phyloP scores from a whole-genome alignment of 306 rosid species.

The Hylodesmum podocarpum region DNA sequence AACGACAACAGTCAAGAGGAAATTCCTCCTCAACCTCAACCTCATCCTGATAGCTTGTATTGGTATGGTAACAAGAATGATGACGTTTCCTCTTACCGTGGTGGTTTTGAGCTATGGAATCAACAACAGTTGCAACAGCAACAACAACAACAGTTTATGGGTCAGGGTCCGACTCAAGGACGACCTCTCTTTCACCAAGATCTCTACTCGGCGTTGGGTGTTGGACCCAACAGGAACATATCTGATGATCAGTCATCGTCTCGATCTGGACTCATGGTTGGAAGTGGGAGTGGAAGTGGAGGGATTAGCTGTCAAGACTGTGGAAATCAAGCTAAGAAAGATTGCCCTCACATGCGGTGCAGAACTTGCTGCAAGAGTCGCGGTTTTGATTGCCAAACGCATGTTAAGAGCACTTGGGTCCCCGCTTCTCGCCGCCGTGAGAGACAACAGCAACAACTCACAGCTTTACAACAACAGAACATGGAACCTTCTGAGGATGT shows the following conservation, averaged over 20 bases:
- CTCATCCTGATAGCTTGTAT: constrained; percentile 47
- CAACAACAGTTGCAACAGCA: constrained; percentile 50
- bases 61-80: constrained; percentile 71
- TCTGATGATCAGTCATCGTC: constrained; percentile 65
- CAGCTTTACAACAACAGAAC: constrained; percentile 33
- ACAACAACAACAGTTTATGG: constrained; percentile 46
- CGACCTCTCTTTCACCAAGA: constrained; percentile 58
- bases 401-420: constrained; percentile 92
- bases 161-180: constrained; percentile 33
- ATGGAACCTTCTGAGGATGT: constrained; percentile 24
- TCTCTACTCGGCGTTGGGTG: constrained; percentile 70
- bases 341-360: constrained; percentile 81
- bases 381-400: constrained; percentile 83
- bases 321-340: constrained; percentile 96
- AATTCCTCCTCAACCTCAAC: constrained; percentile 36
- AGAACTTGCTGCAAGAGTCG: constrained; percentile 96
- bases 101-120: constrained; percentile 74
- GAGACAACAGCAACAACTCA: constrained; percentile 54
- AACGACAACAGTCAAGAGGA: constrained; percentile 20
- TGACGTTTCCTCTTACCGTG: constrained; percentile 49
- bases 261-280: constrained; percentile 54
- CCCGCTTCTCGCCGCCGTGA: constrained; percentile 85
- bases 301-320: constrained; percentile 92
- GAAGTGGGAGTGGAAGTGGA: constrained; percentile 25
- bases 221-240: constrained; percentile 56